Evolutionary conservation across 192 early-diverging fungal genomes (phyloP).

Genomic region (Rhizoclosmatium globosum): DNA sequence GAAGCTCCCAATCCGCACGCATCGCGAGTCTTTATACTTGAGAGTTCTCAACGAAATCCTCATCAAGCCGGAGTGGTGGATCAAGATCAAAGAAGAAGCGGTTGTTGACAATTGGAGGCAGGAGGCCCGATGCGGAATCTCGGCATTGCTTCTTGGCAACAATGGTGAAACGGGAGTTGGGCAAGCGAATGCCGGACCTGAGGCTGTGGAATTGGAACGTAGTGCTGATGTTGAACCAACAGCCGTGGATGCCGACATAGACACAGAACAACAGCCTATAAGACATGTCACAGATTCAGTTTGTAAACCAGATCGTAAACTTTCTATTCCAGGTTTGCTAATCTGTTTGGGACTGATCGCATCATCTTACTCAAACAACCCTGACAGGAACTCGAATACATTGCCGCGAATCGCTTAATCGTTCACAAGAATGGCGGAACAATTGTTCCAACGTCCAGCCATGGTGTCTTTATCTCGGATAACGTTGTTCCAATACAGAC

Average conservation of each 20-base stretch:
- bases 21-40: conserved; percentile 22
- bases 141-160: background rate
- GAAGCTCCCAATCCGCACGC: conserved; percentile 13
- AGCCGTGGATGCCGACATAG: background rate
- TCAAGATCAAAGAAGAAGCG: background rate
- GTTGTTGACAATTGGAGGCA: conserved; percentile 18
- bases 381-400: conserved; percentile 18
- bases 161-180: background rate
- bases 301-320: background rate
- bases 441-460: conserved; percentile 6
- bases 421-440: background rate
- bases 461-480: conserved; percentile 32
- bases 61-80: conserved; percentile 32
- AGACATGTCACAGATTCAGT: conserved; percentile 10
- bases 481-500: background rate
- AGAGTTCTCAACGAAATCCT: conserved; percentile 11
- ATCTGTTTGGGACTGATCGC: no score
- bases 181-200: background rate
- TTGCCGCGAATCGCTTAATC: conserved; percentile 1
- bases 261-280: background rate
- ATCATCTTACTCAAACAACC: no score
- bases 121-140: background rate
- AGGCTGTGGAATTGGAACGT: background rate
- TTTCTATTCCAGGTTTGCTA: conserved; percentile 28
- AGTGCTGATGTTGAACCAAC: background rate